These are phyloP conservation scores for Rhynchosporium graminicola DNA, from an alignment of 2,329 filamentous ascomycete genomes.

Conservation along the genomic window DNA sequence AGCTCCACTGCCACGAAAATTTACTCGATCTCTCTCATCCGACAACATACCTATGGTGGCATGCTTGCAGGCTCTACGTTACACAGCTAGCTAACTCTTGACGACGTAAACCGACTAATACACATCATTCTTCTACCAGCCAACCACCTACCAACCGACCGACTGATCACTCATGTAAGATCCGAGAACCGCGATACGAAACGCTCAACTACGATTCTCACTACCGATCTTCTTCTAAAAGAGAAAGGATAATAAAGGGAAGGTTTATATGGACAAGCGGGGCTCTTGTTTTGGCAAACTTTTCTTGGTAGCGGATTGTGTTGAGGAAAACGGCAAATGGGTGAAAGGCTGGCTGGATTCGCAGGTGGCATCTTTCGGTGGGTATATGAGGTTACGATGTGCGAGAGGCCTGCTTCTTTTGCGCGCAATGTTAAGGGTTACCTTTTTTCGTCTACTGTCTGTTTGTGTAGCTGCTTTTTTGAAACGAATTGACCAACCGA, in stretches of 20 bases:
- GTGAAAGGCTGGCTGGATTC: constrained; percentile 13
- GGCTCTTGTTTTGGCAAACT: constrained; percentile 13
- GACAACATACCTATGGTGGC: constrained; percentile 39
- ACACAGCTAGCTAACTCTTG: constrained; percentile 24
- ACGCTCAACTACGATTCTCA: constrained; percentile 28
- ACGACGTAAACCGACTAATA: constrained; percentile 31
- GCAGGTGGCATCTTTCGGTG: constrained; percentile 29
- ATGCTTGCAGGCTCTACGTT: constrained; percentile 28
- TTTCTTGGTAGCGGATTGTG: constrained; percentile 2
- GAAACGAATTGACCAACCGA: constrained; percentile 19
- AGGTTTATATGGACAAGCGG: constrained; percentile 17
- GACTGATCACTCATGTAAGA: constrained; percentile 17
- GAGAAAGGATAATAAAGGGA: constrained; percentile 21
- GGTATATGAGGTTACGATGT: constrained; percentile 38
- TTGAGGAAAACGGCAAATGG: constrained; percentile 25
- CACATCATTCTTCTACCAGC: constrained; percentile 30
- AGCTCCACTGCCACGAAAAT: constrained; percentile 28
- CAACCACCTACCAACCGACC: constrained; percentile 26
- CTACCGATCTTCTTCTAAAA: constrained; percentile 18
- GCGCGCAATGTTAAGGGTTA: constrained; percentile 28
- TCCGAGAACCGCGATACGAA: constrained; percentile 28
- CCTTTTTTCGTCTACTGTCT: constrained; percentile 18
- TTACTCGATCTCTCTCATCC: constrained; percentile 31
- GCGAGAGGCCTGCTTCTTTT: constrained; percentile 25
- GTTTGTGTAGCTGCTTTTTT: constrained; percentile 24